These are phyloP conservation scores for Fusarium nelsonii DNA, from an alignment of 2,329 filamentous ascomycete species.

Conservation along the genomic window DNA sequence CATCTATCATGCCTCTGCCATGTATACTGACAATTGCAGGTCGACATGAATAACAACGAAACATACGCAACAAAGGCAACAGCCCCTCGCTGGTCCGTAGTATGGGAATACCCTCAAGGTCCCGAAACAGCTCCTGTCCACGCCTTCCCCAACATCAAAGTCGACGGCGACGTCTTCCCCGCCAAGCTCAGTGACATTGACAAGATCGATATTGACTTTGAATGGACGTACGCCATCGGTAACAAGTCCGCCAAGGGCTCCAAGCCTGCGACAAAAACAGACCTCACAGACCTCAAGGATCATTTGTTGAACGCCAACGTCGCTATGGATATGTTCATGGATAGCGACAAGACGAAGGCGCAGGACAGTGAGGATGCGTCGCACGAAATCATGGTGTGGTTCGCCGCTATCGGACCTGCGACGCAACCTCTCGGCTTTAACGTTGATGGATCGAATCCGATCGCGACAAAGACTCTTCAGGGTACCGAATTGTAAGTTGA, in stretches of 20 bases:
- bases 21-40: constrained; percentile 49
- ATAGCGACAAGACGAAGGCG: constrained; percentile 57
- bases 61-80: constrained; percentile 61
- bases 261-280: constrained; percentile 52
- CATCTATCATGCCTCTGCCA: neutral
- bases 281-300: constrained; percentile 50
- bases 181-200: constrained; percentile 55
- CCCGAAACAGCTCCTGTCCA: constrained; percentile 61
- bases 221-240: constrained; percentile 64
- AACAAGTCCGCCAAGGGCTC: constrained; percentile 58
- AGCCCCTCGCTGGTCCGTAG: constrained; percentile 64
- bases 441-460: constrained; percentile 43
- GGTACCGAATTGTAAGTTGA: constrained; percentile 59
- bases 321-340: constrained; percentile 70
- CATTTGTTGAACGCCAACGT: constrained; percentile 66
- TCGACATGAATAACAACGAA: constrained; percentile 63
- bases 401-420: constrained; percentile 60
- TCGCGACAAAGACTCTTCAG: constrained; percentile 55
- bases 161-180: constrained; percentile 60
- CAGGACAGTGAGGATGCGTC: constrained; percentile 56
- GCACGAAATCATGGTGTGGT: constrained; percentile 70
- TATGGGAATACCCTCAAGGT: constrained; percentile 64
- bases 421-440: constrained; percentile 62
- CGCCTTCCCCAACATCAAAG: constrained; percentile 66
- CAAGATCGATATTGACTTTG: constrained; percentile 58